Percentiles rank a stretch among this genome's conserved stretches.
These are phyloP conservation scores for Candida vartiovaarae DNA, from an alignment of 805 yeast genomes.

Conservation along the genomic window DNA sequence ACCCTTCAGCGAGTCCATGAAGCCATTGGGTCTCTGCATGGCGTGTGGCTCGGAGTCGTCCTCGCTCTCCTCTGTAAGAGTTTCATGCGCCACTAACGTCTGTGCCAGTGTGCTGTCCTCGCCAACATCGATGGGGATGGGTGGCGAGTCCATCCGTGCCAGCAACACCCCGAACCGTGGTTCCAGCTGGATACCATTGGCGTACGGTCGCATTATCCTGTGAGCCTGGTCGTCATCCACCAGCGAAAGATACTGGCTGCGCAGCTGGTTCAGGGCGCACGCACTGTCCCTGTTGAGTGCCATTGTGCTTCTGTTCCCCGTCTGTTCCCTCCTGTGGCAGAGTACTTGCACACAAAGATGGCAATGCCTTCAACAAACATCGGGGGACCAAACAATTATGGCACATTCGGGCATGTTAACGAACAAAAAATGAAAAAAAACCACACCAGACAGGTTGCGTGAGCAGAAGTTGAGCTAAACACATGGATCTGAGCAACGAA, in stretches of 20 bases:
- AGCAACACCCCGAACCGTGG: constrained; percentile 11
- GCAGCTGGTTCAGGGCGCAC: constrained; percentile 13
- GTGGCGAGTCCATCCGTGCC: constrained; percentile 21
- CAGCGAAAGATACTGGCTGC: constrained; percentile 15
- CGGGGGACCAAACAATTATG: neutral
- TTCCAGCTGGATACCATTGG: neutral
- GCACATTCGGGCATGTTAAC: neutral
- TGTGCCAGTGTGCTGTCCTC: constrained; percentile 15
- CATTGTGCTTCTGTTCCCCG: constrained; percentile 7
- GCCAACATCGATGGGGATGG: constrained; percentile 24
- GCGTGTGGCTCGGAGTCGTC: constrained; percentile 3
- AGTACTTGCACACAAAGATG: neutral
- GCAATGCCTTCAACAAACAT: neutral
- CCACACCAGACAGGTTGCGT: neutral
- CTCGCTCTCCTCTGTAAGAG: constrained; percentile 8
- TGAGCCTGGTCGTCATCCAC: constrained; percentile 20
- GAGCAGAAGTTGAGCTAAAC: too few relatives aligned
- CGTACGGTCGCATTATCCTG: constrained; percentile 19
- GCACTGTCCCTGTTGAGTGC: constrained; percentile 10
- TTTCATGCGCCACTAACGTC: constrained; percentile 3
- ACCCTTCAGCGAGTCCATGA: constrained; percentile 10
- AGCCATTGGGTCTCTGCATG: constrained; percentile 1
- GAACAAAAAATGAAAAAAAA: neutral
- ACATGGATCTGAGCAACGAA: too few relatives aligned
- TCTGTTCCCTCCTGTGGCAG: too few relatives aligned